Conservation (phyloP, 306 rosid genomes). For the Quercus parvula region DNA sequence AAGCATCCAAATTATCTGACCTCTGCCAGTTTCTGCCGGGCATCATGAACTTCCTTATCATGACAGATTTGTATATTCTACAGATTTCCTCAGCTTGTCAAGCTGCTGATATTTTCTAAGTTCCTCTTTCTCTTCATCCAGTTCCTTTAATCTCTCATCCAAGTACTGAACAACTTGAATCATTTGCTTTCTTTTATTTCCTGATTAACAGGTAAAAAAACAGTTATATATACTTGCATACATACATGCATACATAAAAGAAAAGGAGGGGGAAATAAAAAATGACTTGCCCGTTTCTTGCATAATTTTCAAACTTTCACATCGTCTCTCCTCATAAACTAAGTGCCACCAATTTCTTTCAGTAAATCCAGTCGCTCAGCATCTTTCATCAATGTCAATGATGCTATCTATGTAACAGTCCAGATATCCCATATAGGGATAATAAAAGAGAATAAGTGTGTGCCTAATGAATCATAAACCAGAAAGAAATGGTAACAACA, state of each 20-base stretch:
- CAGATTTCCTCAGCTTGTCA: constrained; percentile 87
- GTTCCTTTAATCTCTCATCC: constrained; percentile 90
- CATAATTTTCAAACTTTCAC: constrained; percentile 96
- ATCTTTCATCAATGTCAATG: constrained; percentile 93
- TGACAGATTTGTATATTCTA: constrained; percentile 70
- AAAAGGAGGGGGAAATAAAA: neutral
- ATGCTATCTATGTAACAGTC: constrained; percentile 63
- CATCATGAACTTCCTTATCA: constrained; percentile 88
- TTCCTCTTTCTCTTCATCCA: constrained; percentile 99
- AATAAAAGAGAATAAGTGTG: constrained; percentile 7
- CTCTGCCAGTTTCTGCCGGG: constrained; percentile 84
- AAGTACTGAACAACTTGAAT: constrained; percentile 97
- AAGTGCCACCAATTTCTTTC: constrained; percentile 97
- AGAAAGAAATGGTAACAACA: constrained; percentile 5
- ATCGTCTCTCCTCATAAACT: constrained; percentile 97
- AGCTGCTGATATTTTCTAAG: constrained; percentile 86
- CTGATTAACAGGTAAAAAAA: constrained; percentile 38
- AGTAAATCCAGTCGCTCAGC: constrained; percentile 90
- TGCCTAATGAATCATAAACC: neutral
- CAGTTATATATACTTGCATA: neutral
- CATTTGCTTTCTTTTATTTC: constrained; percentile 87
- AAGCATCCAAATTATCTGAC: constrained; percentile 40
- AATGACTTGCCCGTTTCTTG: constrained; percentile 78
- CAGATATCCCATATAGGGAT: neutral
- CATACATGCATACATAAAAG: neutral